Evolutionary conservation across 1,139 yeast genomes (phyloP).

Genomic region (Kodamaea derodonti): DNA sequence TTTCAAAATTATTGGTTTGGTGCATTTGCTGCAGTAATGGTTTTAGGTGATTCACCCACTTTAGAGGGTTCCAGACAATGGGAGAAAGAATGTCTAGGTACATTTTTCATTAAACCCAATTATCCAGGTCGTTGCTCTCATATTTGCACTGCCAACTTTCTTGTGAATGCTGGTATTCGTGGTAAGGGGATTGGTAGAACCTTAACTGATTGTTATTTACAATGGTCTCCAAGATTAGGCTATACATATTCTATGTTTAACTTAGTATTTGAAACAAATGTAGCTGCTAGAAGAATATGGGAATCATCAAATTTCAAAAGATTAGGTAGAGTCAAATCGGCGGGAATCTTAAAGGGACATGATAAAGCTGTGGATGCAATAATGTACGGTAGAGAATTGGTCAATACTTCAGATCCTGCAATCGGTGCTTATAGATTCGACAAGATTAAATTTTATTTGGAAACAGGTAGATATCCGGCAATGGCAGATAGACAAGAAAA

Average conservation of each 20-base stretch:
- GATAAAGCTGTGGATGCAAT: conserved; percentile 80
- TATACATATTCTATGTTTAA: conserved; percentile 82
- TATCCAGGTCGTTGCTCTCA: conserved; percentile 93
- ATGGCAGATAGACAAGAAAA: conserved; percentile 79
- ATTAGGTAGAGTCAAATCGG: conserved; percentile 75
- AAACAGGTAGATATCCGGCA: conserved; percentile 84
- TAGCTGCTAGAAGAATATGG: conserved; percentile 74
- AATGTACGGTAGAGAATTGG: conserved; percentile 59
- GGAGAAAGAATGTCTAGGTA: conserved; percentile 88
- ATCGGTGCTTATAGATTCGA: conserved; percentile 67
- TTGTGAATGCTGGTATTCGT: conserved; percentile 88
- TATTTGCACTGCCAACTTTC: conserved; percentile 84
- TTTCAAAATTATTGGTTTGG: conserved; percentile 86
- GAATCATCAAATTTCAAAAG: conserved; percentile 76
- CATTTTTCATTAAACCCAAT: conserved; percentile 79
- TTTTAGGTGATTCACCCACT: conserved; percentile 66
- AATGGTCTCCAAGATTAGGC: conserved; percentile 90
- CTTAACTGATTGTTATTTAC: conserved; percentile 74
- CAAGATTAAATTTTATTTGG: conserved; percentile 71
- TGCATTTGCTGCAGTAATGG: conserved; percentile 82
- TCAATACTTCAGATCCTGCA: conserved; percentile 46
- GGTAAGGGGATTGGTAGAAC: conserved; percentile 92
- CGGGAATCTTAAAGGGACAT: conserved; percentile 82
- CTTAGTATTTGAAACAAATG: conserved; percentile 83
- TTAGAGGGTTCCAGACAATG: conserved; percentile 65